Percentiles rank a stretch among this genome's conserved stretches.
These are phyloP conservation scores for Aspergillus sp. DNA, from an alignment of 2,329 filamentous ascomycete species.

Conservation along the genomic window DNA sequence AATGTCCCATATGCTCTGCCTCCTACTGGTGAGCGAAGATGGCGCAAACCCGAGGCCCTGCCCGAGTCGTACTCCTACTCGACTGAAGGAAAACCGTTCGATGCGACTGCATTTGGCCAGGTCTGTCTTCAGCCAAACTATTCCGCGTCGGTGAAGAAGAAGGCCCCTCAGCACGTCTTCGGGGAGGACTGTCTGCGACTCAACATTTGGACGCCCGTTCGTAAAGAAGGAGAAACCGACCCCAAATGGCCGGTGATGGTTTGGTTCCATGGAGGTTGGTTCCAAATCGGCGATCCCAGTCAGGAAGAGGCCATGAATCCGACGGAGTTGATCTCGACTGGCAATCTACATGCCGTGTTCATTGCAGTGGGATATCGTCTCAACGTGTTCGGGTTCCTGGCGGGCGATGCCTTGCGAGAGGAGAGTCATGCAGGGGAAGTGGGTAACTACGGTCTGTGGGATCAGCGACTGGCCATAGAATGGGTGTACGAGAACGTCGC, in stretches of 20 bases:
- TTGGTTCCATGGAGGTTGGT: slow-evolving; percentile 47
- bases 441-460: neutral
- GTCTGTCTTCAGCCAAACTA: slow-evolving; percentile 44
- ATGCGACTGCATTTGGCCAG: slow-evolving; percentile 38
- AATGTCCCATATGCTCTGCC: slow-evolving; percentile 43
- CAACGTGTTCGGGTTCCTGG: neutral
- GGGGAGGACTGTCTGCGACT: slow-evolving; percentile 52
- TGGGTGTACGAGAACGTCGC: slow-evolving; percentile 53
- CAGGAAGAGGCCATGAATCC: slow-evolving; percentile 46
- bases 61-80: slow-evolving; percentile 31
- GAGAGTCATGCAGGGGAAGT: slow-evolving; percentile 5
- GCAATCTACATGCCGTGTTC: slow-evolving; percentile 40
- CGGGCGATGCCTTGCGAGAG: neutral
- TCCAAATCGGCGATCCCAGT: slow-evolving; percentile 47
- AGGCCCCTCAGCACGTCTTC: slow-evolving; percentile 24
- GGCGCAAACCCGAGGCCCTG: slow-evolving; percentile 39
- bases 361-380: slow-evolving; percentile 42
- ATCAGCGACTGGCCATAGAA: slow-evolving; percentile 44
- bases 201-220: slow-evolving; percentile 50
- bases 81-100: slow-evolving; percentile 27
- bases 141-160: slow-evolving; percentile 16
- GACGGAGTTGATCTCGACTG: slow-evolving; percentile 38
- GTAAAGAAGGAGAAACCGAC: slow-evolving; percentile 9
- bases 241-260: slow-evolving; percentile 33
- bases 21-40: slow-evolving; percentile 38